These are phyloP conservation scores for Trametes meyenii DNA, from an alignment of 768 basidiomycete species.

Conservation along the genomic window DNA sequence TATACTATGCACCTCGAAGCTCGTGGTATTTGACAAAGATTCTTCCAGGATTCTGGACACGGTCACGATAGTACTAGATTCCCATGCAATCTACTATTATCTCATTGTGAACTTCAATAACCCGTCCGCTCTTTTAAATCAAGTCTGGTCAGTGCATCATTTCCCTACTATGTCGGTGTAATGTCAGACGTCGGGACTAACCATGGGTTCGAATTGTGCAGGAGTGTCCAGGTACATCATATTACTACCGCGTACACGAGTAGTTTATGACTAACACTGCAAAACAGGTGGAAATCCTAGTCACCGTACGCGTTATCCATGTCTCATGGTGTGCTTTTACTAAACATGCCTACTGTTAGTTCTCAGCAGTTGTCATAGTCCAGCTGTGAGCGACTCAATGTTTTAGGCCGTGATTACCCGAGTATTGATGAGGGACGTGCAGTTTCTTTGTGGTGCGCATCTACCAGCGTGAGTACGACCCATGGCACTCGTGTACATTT, in stretches of 20 bases:
- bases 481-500: too few relatives aligned
- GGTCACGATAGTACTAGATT: constrained; percentile 9
- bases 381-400: not conserved
- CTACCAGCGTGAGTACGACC: not conserved
- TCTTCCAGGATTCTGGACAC: constrained; percentile 10
- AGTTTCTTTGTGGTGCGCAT: constrained; percentile 14
- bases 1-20: not conserved
- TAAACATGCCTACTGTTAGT: not conserved
- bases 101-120: constrained; percentile 18
- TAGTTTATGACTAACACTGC: too few relatives aligned
- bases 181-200: not conserved
- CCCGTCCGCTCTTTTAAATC: constrained; percentile 6
- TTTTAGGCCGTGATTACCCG: too few relatives aligned
- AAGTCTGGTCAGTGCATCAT: constrained; percentile 11
- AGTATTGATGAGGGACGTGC: not conserved
- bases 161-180: not conserved
- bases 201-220: not conserved
- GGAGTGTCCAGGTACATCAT: constrained; percentile 3
- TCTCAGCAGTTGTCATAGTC: constrained; percentile 6
- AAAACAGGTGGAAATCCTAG: too few relatives aligned
- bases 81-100: constrained; percentile 22
- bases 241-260: too few relatives aligned
- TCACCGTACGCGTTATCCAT: too few relatives aligned
- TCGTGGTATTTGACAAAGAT: too few relatives aligned
- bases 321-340: not conserved